phyloP scores from a whole-genome alignment of 495 filamentous ascomycete species.

The Friedmanniomyces endolithicus region DNA sequence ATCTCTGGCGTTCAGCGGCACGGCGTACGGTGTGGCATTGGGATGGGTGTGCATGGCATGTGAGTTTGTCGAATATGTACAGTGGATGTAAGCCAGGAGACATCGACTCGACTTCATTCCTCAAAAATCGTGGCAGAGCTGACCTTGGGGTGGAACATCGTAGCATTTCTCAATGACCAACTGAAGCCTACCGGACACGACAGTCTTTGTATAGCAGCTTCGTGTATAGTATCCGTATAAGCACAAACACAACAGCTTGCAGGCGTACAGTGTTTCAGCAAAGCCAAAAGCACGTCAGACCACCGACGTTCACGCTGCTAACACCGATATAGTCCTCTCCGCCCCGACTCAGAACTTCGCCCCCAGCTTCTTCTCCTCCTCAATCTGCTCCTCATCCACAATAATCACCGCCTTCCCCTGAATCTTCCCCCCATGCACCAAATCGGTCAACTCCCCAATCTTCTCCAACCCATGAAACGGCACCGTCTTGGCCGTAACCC shows the following conservation, averaged over 20 bases:
- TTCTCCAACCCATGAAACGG: slow-evolving; percentile 41
- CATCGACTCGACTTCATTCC: background rate
- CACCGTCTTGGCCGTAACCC: slow-evolving; percentile 39
- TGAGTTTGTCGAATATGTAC: background rate
- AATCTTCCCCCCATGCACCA: slow-evolving; percentile 40
- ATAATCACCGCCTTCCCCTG: slow-evolving; percentile 44
- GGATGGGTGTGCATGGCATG: background rate
- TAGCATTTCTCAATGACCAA: too few relatives aligned
- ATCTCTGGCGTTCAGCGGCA: background rate
- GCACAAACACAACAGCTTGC: too few relatives aligned
- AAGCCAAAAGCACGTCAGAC: too few relatives aligned
- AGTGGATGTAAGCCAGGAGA: background rate
- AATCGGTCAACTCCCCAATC: slow-evolving; percentile 37
- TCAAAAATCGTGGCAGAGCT: too few relatives aligned
- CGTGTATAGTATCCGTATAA: too few relatives aligned
- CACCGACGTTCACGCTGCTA: too few relatives aligned
- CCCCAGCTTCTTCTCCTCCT: slow-evolving; percentile 21
- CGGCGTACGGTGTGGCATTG: background rate
- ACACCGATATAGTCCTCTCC: too few relatives aligned
- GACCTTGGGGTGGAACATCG: too few relatives aligned
- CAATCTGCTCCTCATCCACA: slow-evolving; percentile 31
- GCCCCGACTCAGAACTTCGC: slow-evolving; percentile 12
- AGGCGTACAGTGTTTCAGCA: too few relatives aligned
- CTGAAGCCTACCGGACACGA: too few relatives aligned
- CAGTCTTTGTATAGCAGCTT: too few relatives aligned